Evolutionary conservation across 2,329 filamentous ascomycete species (phyloP).

Genomic region (Ophiostoma sp.): DNA sequence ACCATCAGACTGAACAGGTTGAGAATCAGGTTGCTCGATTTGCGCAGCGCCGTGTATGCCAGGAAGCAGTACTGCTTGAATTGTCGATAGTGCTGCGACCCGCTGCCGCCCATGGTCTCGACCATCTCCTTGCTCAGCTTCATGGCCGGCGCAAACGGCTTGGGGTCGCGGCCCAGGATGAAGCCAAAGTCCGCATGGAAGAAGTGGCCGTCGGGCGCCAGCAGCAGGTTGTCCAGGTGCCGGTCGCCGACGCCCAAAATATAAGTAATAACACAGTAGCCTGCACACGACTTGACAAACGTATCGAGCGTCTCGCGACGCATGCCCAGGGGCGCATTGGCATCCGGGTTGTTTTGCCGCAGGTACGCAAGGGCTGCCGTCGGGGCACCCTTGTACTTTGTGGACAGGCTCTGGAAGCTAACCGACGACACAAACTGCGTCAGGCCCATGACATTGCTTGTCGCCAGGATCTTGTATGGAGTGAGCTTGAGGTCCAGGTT

Average conservation of each 20-base stretch:
- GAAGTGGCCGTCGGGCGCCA: slow-evolving; percentile 86
- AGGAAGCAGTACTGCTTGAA: slow-evolving; percentile 97
- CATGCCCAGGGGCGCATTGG: slow-evolving; percentile 72
- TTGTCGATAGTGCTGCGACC: slow-evolving; percentile 72
- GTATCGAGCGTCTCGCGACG: slow-evolving; percentile 91
- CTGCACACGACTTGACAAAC: slow-evolving; percentile 91
- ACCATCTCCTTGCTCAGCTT: slow-evolving; percentile 98
- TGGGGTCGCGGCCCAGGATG: slow-evolving; percentile 93
- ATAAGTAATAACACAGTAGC: slow-evolving; percentile 98
- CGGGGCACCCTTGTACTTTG: slow-evolving; percentile 61
- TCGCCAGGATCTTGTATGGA: slow-evolving; percentile 93
- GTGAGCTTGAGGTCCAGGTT: slow-evolving; percentile 93
- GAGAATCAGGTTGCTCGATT: slow-evolving; percentile 83
- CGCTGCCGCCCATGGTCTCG: slow-evolving; percentile 88
- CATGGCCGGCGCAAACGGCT: slow-evolving; percentile 94
- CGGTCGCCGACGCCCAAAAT: slow-evolving; percentile 93
- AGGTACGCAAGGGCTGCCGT: slow-evolving; percentile 71
- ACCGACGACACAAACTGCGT: slow-evolving; percentile 90
- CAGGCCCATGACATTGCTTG: slow-evolving; percentile 79
- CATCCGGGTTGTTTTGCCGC: slow-evolving; percentile 82
- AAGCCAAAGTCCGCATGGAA: slow-evolving; percentile 99
- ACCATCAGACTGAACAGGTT: slow-evolving; percentile 97
- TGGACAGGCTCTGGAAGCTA: slow-evolving; percentile 73
- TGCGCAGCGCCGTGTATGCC: slow-evolving; percentile 84
- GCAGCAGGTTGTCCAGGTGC: slow-evolving; percentile 89